Evolutionary conservation across 768 basidiomycete genomes (phyloP), one percentile per base, ranked within the genome.

Genomic region (Hygrocybe coccinea): DNA sequence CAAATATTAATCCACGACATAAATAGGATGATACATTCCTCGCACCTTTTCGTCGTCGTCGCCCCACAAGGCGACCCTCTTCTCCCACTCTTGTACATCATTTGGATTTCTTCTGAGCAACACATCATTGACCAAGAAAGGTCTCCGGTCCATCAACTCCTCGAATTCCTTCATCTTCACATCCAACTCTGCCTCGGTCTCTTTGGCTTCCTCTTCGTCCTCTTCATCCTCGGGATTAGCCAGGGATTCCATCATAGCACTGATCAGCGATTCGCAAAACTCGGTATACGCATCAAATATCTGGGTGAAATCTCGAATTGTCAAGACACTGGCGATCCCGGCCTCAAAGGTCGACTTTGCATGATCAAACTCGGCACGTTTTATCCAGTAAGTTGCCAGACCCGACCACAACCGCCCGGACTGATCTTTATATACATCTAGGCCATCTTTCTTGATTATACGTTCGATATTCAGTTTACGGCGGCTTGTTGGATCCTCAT

Each of bases 11-110:
- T n/a, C 34, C 21, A 21, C 33, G 34, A 51, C 36, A 61, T 39
- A 19, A 14, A 48, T 9, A n/a, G 48, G 19, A 45, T 22, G 22
- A 51, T 3, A 25, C 41, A 17, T 29, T 12, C 8, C 25, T 19
- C 6, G 14, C 59, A 91, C 94, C 79, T 94, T 95, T 62, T 89
- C 91, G 64, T 99, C 95, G 61, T 97, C 83, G 52, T 94, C 87
- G 2, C 89, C 97, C 81, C 85, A 95, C 24, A 98, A 71, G 2
- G 94, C 95, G 17, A 98, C 83, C 35, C 95, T 78, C 72, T 99
- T 99, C 74, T 98, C 97, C 97, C 97, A 99, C 68, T 99, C 97
- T 61, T 97, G 93, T 1, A 98, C 97, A 64, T 99, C 97, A 62
- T 97, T 91, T 4, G 92, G 91, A 76, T 99, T 99, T 64, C 97